Base-by-base conservation (phyloP, 805 yeast genomes). In the Saccharomycopsis selenospora region DNA sequence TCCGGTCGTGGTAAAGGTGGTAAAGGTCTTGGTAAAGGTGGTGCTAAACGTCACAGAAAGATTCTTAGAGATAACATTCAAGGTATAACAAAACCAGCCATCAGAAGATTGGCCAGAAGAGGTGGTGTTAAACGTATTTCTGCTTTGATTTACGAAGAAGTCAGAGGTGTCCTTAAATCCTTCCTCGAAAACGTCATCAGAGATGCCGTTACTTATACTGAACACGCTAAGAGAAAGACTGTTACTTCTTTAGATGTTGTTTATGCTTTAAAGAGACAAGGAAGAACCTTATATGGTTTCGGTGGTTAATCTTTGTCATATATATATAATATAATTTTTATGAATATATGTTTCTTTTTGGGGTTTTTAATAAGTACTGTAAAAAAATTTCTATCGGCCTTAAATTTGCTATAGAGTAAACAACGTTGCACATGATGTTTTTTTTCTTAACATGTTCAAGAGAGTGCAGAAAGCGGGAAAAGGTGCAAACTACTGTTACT, bases 51-150 rank as follows among this genome's bases (percentile, higher is more conserved):
- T 69, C 84, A 79, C 80, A 79, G 84, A 77, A 79, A 79, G 75
- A 79, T 79, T 69, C 75, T 79, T 60, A 79, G 84, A 76, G 84
- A 79, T 70, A 79, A 79, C 77, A 79, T 79, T 59, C 84, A 79
- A 68, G 84, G 84, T 75, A 79, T 79, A 63, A 79, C 85, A 45
- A 79, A 79, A 71, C 85, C 85, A 62, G 85, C 84, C 62, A 79
- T 79, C 66, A 78, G 85, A 76, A 79, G 85, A 77, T 75, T 79
- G 63, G 85, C 85, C 43, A 78, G 85, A 77, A 79, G 85, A 77
- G 85, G 85, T 72, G 85, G 85, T 78, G 85, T 79, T 58, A 79
- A 79, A 74, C 80, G 85, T 76, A 79, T 79, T 61, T 79, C 83
- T 56, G 85, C 82, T 63, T 72, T 79, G 64, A 79, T 79, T 65